These are phyloP conservation scores for Marsdenia floribunda DNA, from an alignment of 257 asterid genomes.

Conservation along the genomic window DNA sequence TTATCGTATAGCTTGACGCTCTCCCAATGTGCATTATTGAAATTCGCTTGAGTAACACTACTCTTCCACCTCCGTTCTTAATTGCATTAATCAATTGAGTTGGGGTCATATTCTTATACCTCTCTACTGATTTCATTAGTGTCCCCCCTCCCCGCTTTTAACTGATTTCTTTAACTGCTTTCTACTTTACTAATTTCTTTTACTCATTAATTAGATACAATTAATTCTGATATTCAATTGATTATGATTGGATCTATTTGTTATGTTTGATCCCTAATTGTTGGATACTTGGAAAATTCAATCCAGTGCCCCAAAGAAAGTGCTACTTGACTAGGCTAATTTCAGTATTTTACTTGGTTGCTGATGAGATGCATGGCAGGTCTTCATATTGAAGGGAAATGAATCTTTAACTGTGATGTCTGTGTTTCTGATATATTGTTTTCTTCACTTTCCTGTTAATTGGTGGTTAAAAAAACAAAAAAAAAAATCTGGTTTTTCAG, in stretches of 20 bases:
- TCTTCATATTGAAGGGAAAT: neutral
- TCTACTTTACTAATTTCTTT: too few relatives aligned
- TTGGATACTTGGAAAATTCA: neutral
- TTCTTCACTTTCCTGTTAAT: neutral
- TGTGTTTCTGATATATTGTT: too few relatives aligned
- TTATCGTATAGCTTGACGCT: neutral
- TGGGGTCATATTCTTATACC: neutral
- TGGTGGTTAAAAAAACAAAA: too few relatives aligned
- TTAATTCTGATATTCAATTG: neutral
- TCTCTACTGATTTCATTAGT: too few relatives aligned
- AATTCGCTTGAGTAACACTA: neutral
- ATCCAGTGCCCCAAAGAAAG: neutral
- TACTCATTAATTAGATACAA: slow-evolving; percentile 6
- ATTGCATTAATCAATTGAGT: neutral
- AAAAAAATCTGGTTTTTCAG: slow-evolving; percentile 33
- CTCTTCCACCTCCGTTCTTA: neutral
- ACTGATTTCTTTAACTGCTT: slow-evolving; percentile 1
- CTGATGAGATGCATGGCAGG: neutral
- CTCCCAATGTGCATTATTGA: neutral
- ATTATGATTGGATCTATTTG: slow-evolving; percentile 10
- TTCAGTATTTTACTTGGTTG: neutral
- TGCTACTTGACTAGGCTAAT: neutral
- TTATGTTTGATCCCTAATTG: neutral
- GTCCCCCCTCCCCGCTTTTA: neutral
- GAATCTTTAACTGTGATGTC: neutral